Evolutionary conservation across 805 yeast species (phyloP).

Genomic region (Candida chauliodis): DNA sequence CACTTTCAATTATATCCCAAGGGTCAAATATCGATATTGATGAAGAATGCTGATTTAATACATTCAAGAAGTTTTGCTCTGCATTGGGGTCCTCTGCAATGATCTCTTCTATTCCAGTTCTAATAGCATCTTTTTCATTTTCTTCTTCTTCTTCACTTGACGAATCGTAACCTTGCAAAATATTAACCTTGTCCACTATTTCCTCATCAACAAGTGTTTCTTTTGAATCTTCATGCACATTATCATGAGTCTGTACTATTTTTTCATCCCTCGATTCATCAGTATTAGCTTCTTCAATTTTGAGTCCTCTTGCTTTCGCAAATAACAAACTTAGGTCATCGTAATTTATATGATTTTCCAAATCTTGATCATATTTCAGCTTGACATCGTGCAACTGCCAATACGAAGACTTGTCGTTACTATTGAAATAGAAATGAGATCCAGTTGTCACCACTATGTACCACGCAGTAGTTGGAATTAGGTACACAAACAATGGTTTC

Average conservation of each 20-base stretch:
- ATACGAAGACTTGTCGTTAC: conserved; percentile 16
- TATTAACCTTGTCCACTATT: too few relatives aligned
- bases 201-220: too few relatives aligned
- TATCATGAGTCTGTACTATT: too few relatives aligned
- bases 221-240: conserved; percentile 14
- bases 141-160: conserved; percentile 14
- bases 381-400: conserved; percentile 33
- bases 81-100: too few relatives aligned
- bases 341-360: conserved; percentile 22
- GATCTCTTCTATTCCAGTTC: too few relatives aligned
- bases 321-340: conserved; percentile 27
- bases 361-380: conserved; percentile 13
- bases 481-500: conserved; percentile 15
- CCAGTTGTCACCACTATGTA: conserved; percentile 24
- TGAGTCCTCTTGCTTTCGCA: conserved; percentile 23
- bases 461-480: conserved; percentile 22
- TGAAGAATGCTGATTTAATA: conserved; percentile 20
- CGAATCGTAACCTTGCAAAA: conserved; percentile 21
- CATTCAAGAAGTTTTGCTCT: too few relatives aligned
- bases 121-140: too few relatives aligned
- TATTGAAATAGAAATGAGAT: conserved; percentile 29
- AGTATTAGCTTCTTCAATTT: conserved; percentile 6
- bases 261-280: conserved; percentile 6
- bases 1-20: conserved; percentile 38
- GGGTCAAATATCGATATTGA: conserved; percentile 32